Conservation (phyloP, 768 basidiomycete species). For the Boletus sensibilis region DNA sequence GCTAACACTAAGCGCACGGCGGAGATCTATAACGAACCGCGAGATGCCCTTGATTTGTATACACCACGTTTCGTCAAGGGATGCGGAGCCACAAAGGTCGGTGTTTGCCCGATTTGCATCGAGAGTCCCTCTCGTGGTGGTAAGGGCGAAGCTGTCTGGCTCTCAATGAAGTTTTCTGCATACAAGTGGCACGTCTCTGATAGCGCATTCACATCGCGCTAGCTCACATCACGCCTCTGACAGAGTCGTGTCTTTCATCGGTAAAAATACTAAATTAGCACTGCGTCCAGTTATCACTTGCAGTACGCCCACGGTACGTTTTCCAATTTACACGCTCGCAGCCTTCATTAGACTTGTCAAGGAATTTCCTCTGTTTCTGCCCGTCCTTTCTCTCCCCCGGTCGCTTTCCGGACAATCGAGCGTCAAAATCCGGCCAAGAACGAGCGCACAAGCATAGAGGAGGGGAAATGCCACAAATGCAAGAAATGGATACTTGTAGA, state of each 20-base stretch:
- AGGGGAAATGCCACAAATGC: slow-evolving; percentile 82
- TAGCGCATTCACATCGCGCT: not conserved
- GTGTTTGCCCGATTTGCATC: slow-evolving; percentile 75
- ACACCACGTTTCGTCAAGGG: slow-evolving; percentile 78
- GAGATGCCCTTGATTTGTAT: slow-evolving; percentile 64
- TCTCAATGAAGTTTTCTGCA: slow-evolving; percentile 77
- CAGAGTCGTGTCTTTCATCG: slow-evolving; percentile 18
- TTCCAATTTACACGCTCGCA: not conserved
- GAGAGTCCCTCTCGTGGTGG: slow-evolving; percentile 63
- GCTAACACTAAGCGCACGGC: slow-evolving; percentile 25
- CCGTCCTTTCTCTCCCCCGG: slow-evolving; percentile 75
- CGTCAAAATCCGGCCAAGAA: slow-evolving; percentile 53
- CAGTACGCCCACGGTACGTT: slow-evolving; percentile 72
- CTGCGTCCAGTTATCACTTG: slow-evolving; percentile 66
- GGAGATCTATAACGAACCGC: slow-evolving; percentile 60
- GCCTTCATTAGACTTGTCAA: slow-evolving; percentile 26
- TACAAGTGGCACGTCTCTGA: slow-evolving; percentile 65
- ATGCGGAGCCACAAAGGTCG: slow-evolving; percentile 63
- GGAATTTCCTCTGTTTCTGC: slow-evolving; percentile 71
- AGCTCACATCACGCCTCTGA: slow-evolving; percentile 3
- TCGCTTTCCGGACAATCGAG: slow-evolving; percentile 50
- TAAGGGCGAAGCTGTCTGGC: slow-evolving; percentile 61
- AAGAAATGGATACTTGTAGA: slow-evolving; percentile 68
- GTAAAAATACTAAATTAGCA: slow-evolving; percentile 6
- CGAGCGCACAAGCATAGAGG: slow-evolving; percentile 56